Evolutionary conservation across 257 asterid genomes (phyloP).

Genomic region (Capsicum chinense): DNA sequence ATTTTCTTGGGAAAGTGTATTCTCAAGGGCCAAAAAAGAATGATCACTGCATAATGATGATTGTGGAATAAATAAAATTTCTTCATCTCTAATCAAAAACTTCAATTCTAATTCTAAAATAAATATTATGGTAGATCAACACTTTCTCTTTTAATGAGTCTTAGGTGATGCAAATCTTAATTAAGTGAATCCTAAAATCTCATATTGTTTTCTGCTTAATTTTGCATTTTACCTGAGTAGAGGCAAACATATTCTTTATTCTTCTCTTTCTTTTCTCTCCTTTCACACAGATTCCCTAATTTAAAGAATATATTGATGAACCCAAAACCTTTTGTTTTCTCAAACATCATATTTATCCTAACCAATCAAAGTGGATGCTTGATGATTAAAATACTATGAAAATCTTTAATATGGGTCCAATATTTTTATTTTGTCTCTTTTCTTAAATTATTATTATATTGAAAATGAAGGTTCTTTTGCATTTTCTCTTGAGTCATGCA

Average conservation of each 20-base stretch:
- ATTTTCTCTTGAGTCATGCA: neutral
- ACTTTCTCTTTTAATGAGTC: neutral
- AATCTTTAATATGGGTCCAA: slow-evolving; percentile 13
- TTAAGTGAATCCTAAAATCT: neutral
- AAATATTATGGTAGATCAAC: neutral
- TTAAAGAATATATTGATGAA: neutral
- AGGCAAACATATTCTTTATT: neutral
- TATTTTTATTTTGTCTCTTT: slow-evolving; percentile 25
- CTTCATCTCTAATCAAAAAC: too few species aligned
- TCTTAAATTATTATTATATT: neutral
- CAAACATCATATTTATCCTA: neutral
- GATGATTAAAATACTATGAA: slow-evolving; percentile 20
- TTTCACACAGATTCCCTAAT: neutral
- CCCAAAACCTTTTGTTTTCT: neutral
- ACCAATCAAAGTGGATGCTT: neutral
- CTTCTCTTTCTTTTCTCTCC: neutral
- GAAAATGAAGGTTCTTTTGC: neutral
- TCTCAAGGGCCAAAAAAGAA: too few species aligned
- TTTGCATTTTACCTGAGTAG: neutral
- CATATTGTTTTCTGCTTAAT: neutral
- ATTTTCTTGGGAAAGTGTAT: too few species aligned
- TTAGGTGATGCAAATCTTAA: neutral
- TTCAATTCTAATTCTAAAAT: neutral
- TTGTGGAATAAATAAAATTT: too few species aligned
- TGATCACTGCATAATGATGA: too few species aligned